Evolutionary conservation across 177 flowering plant genomes (phyloP).

Genomic region (Vitis hybrid): DNA sequence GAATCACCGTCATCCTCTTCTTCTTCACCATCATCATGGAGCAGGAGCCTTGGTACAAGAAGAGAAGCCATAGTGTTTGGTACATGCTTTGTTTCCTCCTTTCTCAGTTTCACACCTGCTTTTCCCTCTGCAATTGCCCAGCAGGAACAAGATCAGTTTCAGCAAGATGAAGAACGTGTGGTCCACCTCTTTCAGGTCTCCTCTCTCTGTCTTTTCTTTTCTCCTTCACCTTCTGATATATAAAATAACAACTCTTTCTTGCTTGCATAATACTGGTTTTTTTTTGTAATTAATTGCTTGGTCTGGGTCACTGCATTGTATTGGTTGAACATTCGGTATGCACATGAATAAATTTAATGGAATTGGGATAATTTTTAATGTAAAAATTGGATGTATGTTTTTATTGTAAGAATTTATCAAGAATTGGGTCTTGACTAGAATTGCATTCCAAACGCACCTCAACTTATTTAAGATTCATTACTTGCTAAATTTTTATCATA

Average conservation of each 20-base stretch:
- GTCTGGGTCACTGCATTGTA: no score
- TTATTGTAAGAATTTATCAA: no score
- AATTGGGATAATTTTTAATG: no score
- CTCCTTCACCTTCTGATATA: no score
- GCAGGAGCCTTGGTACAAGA: conserved; percentile 12
- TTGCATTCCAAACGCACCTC: no score
- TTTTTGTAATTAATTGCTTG: no score
- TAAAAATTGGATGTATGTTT: no score
- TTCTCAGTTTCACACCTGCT: conserved; percentile 14
- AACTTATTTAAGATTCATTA: no score
- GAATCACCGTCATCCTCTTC: conserved; percentile 18
- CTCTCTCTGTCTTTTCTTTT: neutral
- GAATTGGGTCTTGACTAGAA: no score
- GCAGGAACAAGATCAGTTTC: conserved; percentile 36
- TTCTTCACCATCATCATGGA: conserved; percentile 7
- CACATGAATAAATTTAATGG: no score
- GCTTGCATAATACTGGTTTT: neutral
- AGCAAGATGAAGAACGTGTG: conserved; percentile 58
- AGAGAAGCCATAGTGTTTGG: conserved; percentile 27
- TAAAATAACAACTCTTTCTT: neutral
- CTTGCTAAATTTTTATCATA: no score
- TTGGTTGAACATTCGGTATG: no score
- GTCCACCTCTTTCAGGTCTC: conserved; percentile 61
- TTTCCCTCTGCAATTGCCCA: conserved; percentile 31
- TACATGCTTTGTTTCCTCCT: conserved; percentile 23